A percentile compares a stretch with the other conserved stretches of the same genome.
Evolutionary conservation across 495 filamentous ascomycete species (phyloP).

Genomic region (Halenospora varia): DNA sequence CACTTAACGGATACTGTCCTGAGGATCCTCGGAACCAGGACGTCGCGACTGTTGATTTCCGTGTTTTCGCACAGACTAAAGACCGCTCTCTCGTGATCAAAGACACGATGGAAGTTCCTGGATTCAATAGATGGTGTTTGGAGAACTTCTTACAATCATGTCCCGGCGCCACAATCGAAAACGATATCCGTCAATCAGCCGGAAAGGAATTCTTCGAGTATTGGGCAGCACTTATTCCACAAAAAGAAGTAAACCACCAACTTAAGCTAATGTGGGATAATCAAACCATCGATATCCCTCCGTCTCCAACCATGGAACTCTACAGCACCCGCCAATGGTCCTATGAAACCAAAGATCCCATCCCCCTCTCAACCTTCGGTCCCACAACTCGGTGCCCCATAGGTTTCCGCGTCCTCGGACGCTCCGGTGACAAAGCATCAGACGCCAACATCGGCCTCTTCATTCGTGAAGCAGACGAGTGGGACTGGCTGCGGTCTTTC

Average conservation of each 20-base stretch:
- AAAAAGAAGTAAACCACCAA: slow-evolving; percentile 25
- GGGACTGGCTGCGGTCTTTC: slow-evolving; percentile 30
- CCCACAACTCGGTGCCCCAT: slow-evolving; percentile 23
- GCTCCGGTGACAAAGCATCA: slow-evolving; percentile 28
- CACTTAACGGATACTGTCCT: slow-evolving; percentile 26
- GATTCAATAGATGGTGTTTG: slow-evolving; percentile 28
- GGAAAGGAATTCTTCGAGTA: slow-evolving; percentile 31
- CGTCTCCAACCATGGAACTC: background rate
- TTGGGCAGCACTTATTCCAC: slow-evolving; percentile 31
- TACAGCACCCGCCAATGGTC: slow-evolving; percentile 17
- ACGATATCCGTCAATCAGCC: slow-evolving; percentile 28
- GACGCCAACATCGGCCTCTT: slow-evolving; percentile 31
- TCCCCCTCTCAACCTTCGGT: slow-evolving; percentile 22
- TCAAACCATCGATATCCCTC: slow-evolving; percentile 22
- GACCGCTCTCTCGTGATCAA: slow-evolving; percentile 17
- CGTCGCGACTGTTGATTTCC: slow-evolving; percentile 33
- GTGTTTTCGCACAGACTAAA: slow-evolving; percentile 28
- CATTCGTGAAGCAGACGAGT: slow-evolving; percentile 32
- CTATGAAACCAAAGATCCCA: slow-evolving; percentile 22
- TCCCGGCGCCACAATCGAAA: slow-evolving; percentile 27
- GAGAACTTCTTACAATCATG: slow-evolving; percentile 30
- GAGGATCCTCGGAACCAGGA: slow-evolving; percentile 30
- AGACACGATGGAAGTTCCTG: slow-evolving; percentile 26
- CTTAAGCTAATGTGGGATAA: slow-evolving; percentile 25
- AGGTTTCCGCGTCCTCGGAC: slow-evolving; percentile 25